Evolutionary conservation across 2,329 filamentous ascomycete genomes (phyloP).

Genomic region (Pestalotiopsis sp.): DNA sequence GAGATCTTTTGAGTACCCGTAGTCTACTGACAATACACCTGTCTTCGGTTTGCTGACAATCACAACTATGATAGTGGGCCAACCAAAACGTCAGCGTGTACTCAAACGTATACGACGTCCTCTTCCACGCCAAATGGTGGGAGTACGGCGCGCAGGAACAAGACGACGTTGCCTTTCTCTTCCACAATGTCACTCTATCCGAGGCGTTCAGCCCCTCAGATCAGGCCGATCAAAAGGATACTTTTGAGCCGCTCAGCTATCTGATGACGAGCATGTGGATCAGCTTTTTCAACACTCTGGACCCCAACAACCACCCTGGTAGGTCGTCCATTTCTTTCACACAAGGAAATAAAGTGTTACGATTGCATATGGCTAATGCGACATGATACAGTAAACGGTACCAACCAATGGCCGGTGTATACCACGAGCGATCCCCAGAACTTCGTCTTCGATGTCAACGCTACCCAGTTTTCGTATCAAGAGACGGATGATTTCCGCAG

Average conservation of each 20-base stretch:
- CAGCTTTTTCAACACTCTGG: background rate
- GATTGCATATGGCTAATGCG: background rate
- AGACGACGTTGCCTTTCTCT: background rate
- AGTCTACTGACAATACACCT: background rate
- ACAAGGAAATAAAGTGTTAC: too few relatives aligned
- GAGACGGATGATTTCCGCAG: background rate
- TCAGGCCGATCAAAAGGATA: background rate
- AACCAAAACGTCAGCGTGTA: background rate
- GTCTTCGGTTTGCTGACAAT: background rate
- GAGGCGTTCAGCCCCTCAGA: background rate
- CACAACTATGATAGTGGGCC: background rate
- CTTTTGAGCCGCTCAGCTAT: background rate
- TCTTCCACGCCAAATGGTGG: background rate
- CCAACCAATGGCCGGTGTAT: background rate
- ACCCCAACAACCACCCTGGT: background rate
- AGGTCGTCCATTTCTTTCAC: background rate
- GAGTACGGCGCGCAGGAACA: background rate
- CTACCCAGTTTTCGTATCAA: background rate
- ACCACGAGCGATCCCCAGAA: background rate
- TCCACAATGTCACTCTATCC: background rate
- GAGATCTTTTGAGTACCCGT: too few relatives aligned
- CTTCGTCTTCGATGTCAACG: background rate
- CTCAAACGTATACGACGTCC: background rate
- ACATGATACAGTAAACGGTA: background rate
- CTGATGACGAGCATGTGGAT: background rate